Base-by-base conservation (phyloP, 805 yeast species). In the Cephaloascus albidus region DNA sequence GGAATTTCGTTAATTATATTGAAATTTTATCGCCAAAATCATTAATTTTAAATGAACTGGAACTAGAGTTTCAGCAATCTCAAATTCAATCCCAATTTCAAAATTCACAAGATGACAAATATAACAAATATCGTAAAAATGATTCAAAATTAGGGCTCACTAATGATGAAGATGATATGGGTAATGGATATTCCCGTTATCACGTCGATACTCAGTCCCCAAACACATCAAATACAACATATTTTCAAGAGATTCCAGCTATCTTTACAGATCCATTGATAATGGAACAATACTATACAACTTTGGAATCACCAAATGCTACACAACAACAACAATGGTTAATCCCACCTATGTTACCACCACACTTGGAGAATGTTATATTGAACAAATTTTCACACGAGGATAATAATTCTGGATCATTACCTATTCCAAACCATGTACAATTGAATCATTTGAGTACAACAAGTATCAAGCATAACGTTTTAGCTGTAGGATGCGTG, bases 331-430 rank as follows among this genome's bases (percentile, higher is more conserved):
- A 74, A 64, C 65, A 76, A 63, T 65, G 70, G 72, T 74, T 89
- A 39, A 87, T 94, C 23, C 97, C 98, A 17, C 98, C 98, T 18
- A 95, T 85, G 54, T 69, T 93, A 37, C 98, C 98, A 6, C 98
- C 98, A 8, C 98, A 90, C 58, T 69, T 93, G 43, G 98, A 93
- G 56, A 83, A 84, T 52, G 97, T 93, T 40, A 88, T 93, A 40
- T 71, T 90, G 53, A 90, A 90, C 63, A 78, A 80, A 48, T 82
- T 72, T 65, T 18, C 53, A 50, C 86, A 81, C 49, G 74, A 69
- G 49, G 88, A 84, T 52, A 90, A 88, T 57, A 85, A 83, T 49
- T 75, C 85, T 31, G 95, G 95, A 40, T 95, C 95, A 1, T 64
- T 88, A 48, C 93, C 95, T 8, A 87, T 88, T 41, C 97, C 97